Conservation (phyloP, 495 filamentous ascomycete species). For the Tuber calosporum region DNA sequence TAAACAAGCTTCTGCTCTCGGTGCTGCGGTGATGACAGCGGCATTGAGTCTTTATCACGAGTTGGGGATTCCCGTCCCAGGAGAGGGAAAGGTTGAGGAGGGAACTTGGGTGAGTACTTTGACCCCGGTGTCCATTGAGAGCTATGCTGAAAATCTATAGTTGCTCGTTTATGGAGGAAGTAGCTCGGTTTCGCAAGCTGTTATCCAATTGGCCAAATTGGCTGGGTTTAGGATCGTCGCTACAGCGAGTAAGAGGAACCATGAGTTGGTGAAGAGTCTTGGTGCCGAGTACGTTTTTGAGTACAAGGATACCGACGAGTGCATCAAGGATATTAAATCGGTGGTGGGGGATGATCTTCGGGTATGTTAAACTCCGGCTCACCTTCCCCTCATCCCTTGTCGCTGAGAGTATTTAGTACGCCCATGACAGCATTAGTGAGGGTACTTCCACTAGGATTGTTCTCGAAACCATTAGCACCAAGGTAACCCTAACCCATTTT, state of each 20-base stretch:
- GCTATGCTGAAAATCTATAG: background rate
- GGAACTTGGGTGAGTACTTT: background rate
- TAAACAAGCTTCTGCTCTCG: background rate
- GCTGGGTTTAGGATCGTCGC: background rate
- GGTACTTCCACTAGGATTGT: background rate
- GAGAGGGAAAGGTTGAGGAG: background rate
- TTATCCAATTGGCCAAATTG: background rate
- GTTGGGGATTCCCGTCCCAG: background rate
- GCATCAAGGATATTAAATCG: background rate
- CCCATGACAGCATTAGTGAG: background rate
- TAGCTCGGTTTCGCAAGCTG: background rate
- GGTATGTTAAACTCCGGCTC: background rate
- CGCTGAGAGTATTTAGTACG: background rate
- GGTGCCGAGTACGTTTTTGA: constrained; percentile 2
- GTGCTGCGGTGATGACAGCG: background rate
- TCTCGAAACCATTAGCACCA: background rate
- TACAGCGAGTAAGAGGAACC: background rate
- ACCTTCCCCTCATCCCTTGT: background rate
- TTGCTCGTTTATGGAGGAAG: background rate
- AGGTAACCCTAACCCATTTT: background rate
- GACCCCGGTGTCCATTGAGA: background rate
- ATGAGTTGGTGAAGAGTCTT: background rate
- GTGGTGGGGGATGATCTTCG: constrained; percentile 1
- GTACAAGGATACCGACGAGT: background rate
- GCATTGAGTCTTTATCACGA: background rate